Conservation (phyloP, 129 eudicot species). For the Oenanthe sinensis region DNA sequence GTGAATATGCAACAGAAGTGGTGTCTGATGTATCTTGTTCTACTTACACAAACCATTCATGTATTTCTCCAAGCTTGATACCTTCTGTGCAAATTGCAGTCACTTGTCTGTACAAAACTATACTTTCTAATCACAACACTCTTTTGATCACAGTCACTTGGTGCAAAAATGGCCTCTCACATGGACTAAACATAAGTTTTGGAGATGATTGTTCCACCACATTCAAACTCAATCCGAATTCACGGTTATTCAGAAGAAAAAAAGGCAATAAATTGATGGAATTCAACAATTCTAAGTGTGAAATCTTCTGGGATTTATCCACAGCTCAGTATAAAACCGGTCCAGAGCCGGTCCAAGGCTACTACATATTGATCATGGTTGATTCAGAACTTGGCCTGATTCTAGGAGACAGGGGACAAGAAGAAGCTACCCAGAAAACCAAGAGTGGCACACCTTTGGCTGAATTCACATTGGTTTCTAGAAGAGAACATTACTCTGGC, state of each 20-base stretch:
- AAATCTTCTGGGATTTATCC: slow-evolving; percentile 66
- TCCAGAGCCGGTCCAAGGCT: slow-evolving; percentile 72
- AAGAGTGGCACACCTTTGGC: slow-evolving; percentile 24
- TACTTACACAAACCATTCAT: slow-evolving; percentile 23
- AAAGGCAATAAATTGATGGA: slow-evolving; percentile 56
- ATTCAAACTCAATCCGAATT: slow-evolving; percentile 58
- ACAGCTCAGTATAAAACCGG: slow-evolving; percentile 55
- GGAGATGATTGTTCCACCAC: slow-evolving; percentile 41
- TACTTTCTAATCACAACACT: slow-evolving; percentile 31
- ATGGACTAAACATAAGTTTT: slow-evolving; percentile 55
- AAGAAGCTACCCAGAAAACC: slow-evolving; percentile 31
- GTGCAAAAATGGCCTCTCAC: slow-evolving; percentile 39
- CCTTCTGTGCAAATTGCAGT: slow-evolving; percentile 61
- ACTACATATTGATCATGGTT: slow-evolving; percentile 43
- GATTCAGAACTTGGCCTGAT: slow-evolving; percentile 58
- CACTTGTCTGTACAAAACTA: slow-evolving; percentile 43
- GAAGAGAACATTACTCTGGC: slow-evolving; percentile 69
- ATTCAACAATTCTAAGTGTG: slow-evolving; percentile 28
- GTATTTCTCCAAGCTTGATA: slow-evolving; percentile 31
- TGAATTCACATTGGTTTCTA: slow-evolving; percentile 36
- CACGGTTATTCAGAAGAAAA: slow-evolving; percentile 59
- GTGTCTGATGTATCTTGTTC: slow-evolving; percentile 60
- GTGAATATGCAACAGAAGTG: slow-evolving; percentile 63
- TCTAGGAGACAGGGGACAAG: slow-evolving; percentile 64
- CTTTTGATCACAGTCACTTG: slow-evolving; percentile 57